Conservation (phyloP, 192 early-diverging fungal species). For the Rhizoclosmatium globosum region DNA sequence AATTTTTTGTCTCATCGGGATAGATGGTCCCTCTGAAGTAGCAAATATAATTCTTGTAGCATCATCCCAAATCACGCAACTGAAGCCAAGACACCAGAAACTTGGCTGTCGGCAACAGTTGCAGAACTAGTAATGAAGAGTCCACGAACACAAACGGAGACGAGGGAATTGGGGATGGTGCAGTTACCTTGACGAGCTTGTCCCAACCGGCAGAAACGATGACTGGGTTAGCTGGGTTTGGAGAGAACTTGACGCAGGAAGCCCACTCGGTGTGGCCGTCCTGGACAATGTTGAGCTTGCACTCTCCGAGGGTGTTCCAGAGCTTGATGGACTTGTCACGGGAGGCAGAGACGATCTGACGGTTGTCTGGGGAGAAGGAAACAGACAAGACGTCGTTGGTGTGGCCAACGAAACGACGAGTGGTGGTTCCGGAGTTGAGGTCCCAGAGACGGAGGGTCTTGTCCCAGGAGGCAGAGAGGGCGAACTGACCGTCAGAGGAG, state of each 20-base stretch:
- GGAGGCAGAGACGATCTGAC: slow-evolving; percentile 98
- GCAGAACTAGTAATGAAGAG: neutral
- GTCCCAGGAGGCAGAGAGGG: slow-evolving; percentile 98
- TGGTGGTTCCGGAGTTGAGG: slow-evolving; percentile 93
- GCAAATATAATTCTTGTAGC: slow-evolving; percentile 54
- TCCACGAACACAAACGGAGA: neutral
- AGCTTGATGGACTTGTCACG: slow-evolving; percentile 99
- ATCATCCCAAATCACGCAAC: slow-evolving; percentile 36
- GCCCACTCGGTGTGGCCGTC: slow-evolving; percentile 99
- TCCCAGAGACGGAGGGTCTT: slow-evolving; percentile 99
- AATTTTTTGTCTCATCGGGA: slow-evolving; percentile 53
- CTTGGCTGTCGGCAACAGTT: neutral
- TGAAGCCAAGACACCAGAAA: neutral
- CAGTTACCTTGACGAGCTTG: slow-evolving; percentile 97
- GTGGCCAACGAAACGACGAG: slow-evolving; percentile 97
- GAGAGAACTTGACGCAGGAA: slow-evolving; percentile 99
- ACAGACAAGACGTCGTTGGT: slow-evolving; percentile 97
- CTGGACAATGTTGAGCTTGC: slow-evolving; percentile 98
- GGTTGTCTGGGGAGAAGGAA: slow-evolving; percentile 99
- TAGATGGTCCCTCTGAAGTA: slow-evolving; percentile 54
- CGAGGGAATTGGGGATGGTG: neutral
- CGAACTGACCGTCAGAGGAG: slow-evolving; percentile 99
- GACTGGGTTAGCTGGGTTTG: slow-evolving; percentile 97
- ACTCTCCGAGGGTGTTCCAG: slow-evolving; percentile 99
- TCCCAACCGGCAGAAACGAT: slow-evolving; percentile 99